Evolutionary conservation across 1,284 basidiomycete genomes (phyloP), one percentile per base, ranked within the genome.

Genomic region (Pholiota adiposa): DNA sequence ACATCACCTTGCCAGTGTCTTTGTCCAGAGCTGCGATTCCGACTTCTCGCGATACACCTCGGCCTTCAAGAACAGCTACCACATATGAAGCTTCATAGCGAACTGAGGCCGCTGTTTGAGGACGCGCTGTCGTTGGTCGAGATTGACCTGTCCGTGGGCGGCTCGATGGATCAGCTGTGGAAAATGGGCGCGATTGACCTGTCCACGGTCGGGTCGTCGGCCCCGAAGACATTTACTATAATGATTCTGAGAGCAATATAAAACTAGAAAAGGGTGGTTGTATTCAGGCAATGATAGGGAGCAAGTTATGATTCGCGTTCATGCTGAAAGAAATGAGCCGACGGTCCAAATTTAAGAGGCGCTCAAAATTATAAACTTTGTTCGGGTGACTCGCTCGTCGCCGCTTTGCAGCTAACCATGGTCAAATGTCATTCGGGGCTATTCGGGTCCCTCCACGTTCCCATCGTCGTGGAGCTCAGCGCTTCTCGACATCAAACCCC

Each of bases 21-120:
- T 82, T 84, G 60, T 94, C 89, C n/a, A 95, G 79, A 0, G 90
- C 90, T 1, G 93, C 93, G 36, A 96, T 85, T 3, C 94, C 94
- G 2, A 96, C 86, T 73, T 96, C 94, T 40, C 89, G 80, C 0
- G 89, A 88, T 21, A 89, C 79, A 2, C 92, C 90, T 36, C 90
- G 79, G 7, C 90, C 88, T 73, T 93, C 90, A 12, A 92, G 73
- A 18, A 93, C 72, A 4, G 91, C 87, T 36, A 92, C 77, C 3
- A 90, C 74, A 70, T 85, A 86, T 58, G 75, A 87, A 0, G 78
- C 79, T 63, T 91, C 88, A 55, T 82, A 77, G 43, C 79, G 76
- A 9, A 79, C 79, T 2, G 88, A 89, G 4, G 78, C 81, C 7
- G 85, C 79, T 2, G 89, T 91, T 56, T 82, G 81, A 14, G 87